phyloP scores from a whole-genome alignment of 306 rosid genomes.

The Senna siamea region DNA sequence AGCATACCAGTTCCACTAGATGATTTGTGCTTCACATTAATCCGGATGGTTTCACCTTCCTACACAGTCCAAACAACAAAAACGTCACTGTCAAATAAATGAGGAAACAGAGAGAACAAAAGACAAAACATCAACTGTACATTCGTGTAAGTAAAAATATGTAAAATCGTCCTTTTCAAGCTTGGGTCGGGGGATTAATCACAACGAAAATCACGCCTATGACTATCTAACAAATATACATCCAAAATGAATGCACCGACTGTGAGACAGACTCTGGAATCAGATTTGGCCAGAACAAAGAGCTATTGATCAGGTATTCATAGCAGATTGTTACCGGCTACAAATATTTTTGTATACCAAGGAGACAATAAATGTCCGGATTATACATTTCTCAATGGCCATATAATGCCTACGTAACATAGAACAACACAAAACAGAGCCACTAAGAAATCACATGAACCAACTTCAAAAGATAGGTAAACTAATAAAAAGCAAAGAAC shows the following conservation, averaged over 20 bases:
- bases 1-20: constrained; percentile 93
- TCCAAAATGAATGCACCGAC: neutral
- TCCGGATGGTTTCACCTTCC: constrained; percentile 99
- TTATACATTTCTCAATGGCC: neutral
- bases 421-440: neutral
- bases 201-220: neutral
- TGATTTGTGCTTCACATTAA: constrained; percentile 86
- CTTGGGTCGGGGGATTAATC: too few relatives aligned
- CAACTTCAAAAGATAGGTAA: neutral
- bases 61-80: constrained; percentile 36
- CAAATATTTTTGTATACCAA: neutral
- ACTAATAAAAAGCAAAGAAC: neutral
- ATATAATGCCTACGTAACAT: neutral
- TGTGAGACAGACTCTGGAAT: neutral
- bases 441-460: neutral
- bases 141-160: too few relatives aligned
- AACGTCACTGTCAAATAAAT: constrained; percentile 12
- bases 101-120: constrained; percentile 9
- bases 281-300: constrained; percentile 18
- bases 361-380: neutral
- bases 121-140: neutral
- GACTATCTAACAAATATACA: constrained; percentile 11
- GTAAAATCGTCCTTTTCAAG: too few relatives aligned
- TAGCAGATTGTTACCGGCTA: neutral
- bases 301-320: neutral